Evolutionary conservation across 257 asterid genomes (phyloP).

Genomic region (Primulina tabacum): DNA sequence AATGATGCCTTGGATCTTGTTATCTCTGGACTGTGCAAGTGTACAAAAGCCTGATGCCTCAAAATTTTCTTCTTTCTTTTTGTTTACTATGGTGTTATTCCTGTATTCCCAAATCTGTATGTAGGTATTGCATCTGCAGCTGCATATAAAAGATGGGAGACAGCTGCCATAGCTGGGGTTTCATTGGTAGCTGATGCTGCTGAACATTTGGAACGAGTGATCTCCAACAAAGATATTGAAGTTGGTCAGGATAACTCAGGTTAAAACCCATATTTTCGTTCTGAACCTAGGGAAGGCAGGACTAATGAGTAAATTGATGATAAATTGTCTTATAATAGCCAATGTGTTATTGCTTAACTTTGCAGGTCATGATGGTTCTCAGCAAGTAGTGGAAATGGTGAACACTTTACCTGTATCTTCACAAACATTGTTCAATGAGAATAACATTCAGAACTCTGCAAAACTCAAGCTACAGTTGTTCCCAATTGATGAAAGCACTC

Average conservation of each 20-base stretch:
- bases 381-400: constrained; percentile 47
- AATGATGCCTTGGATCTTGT: background rate
- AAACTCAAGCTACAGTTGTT: constrained; percentile 94
- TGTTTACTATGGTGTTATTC: constrained; percentile 8
- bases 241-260: constrained; percentile 53
- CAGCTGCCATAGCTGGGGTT: constrained; percentile 99
- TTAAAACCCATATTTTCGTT: constrained; percentile 24
- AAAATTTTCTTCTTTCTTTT: constrained; percentile 13
- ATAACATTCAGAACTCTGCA: constrained; percentile 43
- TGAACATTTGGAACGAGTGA: constrained; percentile 85
- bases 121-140: constrained; percentile 63
- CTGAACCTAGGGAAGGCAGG: constrained; percentile 11
- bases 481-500: constrained; percentile 86
- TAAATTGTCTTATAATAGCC: constrained; percentile 23
- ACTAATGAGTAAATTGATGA: constrained; percentile 17
- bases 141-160: constrained; percentile 98
- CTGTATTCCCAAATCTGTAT: constrained; percentile 25
- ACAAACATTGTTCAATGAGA: constrained; percentile 36
- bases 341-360: constrained; percentile 22
- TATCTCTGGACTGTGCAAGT: constrained; percentile 10
- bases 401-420: constrained; percentile 36
- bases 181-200: constrained; percentile 99
- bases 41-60: constrained; percentile 5
- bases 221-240: constrained; percentile 60
- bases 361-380: constrained; percentile 55